Percentiles rank a stretch among this genome's conserved stretches.
Conservation (phyloP, 441 rosid species). For the Erysimum pusillum region DNA sequence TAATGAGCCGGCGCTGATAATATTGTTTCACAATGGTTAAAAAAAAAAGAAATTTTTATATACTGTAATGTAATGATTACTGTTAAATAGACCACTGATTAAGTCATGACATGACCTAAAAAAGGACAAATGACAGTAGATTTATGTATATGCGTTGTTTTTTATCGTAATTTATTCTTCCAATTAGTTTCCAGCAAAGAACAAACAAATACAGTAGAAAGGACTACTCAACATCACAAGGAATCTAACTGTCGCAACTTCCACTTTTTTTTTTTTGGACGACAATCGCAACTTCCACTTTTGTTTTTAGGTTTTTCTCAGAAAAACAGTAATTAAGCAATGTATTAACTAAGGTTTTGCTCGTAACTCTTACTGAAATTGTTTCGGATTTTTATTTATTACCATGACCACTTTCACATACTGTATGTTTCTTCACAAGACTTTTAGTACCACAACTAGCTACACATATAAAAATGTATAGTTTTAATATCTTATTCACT, state of each 20-base stretch:
- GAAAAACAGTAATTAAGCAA: constrained; percentile 1
- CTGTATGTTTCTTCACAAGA: constrained; percentile 6
- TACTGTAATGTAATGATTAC: not conserved
- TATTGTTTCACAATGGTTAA: not conserved
- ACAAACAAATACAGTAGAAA: constrained; percentile 28
- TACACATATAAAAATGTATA: not conserved
- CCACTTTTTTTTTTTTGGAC: constrained; percentile 45
- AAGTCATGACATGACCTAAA: not conserved
- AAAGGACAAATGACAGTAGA: constrained; percentile 20
- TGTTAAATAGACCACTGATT: not conserved
- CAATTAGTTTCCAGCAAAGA: constrained; percentile 28
- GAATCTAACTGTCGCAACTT: constrained; percentile 43
- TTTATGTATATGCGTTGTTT: constrained; percentile 23
- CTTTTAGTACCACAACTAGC: not conserved
- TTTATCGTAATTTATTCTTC: not conserved
- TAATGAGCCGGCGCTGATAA: not conserved
- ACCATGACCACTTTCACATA: constrained; percentile 4
- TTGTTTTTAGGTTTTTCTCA: constrained; percentile 38
- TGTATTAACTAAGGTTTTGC: not conserved
- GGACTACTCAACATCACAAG: constrained; percentile 39
- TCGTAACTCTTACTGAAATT: not conserved
- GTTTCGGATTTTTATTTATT: constrained; percentile 1
- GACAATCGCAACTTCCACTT: constrained; percentile 43
- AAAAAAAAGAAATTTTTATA: too few relatives aligned
- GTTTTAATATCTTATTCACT: not conserved